Evolutionary conservation across 176 grass and related monocot genomes (phyloP).

Genomic region (Carex littledalei): DNA sequence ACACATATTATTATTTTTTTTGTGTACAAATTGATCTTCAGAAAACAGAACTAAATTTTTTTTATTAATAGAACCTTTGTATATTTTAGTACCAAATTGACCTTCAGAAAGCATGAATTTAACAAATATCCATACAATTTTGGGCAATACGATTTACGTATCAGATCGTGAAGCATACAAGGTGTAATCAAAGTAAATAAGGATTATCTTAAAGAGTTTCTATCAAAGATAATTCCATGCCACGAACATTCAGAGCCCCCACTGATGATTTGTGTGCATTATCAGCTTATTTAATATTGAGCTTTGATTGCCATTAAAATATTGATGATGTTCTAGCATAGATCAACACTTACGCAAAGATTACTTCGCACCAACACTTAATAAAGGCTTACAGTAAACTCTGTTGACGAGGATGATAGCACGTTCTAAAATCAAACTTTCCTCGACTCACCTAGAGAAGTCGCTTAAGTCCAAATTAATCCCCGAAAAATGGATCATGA

Average conservation of each 20-base stretch:
- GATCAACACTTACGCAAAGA: not conserved
- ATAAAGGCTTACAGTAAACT: not conserved
- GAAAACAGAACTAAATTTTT: not conserved
- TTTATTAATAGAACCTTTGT: too few species aligned
- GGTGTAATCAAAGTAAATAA: not conserved
- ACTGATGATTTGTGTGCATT: not conserved
- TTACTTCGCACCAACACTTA: not conserved
- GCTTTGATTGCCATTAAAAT: not conserved
- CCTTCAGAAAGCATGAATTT: not conserved
- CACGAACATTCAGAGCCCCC: not conserved
- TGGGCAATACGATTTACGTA: not conserved
- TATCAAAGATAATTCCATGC: not conserved
- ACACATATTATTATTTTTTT: not conserved
- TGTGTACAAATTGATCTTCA: not conserved
- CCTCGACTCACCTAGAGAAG: not conserved
- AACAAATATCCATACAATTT: not conserved
- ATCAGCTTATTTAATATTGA: not conserved
- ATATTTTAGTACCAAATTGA: not conserved
- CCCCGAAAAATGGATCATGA: not conserved
- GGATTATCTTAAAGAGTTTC: not conserved
- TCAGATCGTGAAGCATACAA: not conserved
- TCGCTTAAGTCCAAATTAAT: not conserved
- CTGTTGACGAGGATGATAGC: too few species aligned
- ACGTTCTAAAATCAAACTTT: not conserved
- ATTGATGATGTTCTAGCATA: not conserved